A percentile compares a stretch with the other conserved stretches of the same genome.
phyloP scores from a whole-genome alignment of 1,284 basidiomycete species.

The Ustilago bromivora region DNA sequence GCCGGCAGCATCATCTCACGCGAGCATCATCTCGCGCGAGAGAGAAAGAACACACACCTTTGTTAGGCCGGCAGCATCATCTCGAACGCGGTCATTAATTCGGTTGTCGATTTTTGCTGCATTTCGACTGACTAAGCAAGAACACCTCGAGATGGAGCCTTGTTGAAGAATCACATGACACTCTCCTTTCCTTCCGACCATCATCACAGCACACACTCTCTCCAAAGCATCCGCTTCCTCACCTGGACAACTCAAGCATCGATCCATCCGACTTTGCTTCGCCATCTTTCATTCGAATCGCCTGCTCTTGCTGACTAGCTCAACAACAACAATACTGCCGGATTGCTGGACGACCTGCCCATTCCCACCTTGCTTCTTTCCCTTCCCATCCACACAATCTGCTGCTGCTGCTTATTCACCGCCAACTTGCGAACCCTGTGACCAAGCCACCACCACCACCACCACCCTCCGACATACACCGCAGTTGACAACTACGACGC shows the following conservation, averaged over 20 bases:
- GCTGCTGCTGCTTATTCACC: neutral
- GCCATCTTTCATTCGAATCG: constrained; percentile 2
- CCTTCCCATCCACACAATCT: neutral
- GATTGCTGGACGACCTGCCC: constrained; percentile 24
- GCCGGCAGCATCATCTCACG: neutral
- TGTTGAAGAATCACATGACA: neutral
- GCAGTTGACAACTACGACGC: neutral
- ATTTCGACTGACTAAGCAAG: neutral
- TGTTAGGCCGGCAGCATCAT: neutral
- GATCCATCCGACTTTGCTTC: neutral
- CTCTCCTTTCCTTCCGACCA: constrained; percentile 6
- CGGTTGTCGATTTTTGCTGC: neutral
- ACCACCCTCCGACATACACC: neutral
- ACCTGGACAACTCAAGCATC: neutral
- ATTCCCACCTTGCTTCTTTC: neutral
- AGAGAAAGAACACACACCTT: neutral
- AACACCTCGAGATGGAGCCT: too few relatives aligned
- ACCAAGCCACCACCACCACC: neutral
- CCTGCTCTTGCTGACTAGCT: neutral
- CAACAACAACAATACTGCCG: constrained; percentile 3
- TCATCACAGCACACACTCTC: neutral
- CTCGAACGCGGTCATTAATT: neutral
- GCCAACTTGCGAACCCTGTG: neutral
- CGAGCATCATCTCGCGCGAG: neutral
- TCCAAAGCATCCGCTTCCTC: constrained; percentile 1